phyloP scores from a whole-genome alignment of 768 basidiomycete genomes.

The Mycena amicta region DNA sequence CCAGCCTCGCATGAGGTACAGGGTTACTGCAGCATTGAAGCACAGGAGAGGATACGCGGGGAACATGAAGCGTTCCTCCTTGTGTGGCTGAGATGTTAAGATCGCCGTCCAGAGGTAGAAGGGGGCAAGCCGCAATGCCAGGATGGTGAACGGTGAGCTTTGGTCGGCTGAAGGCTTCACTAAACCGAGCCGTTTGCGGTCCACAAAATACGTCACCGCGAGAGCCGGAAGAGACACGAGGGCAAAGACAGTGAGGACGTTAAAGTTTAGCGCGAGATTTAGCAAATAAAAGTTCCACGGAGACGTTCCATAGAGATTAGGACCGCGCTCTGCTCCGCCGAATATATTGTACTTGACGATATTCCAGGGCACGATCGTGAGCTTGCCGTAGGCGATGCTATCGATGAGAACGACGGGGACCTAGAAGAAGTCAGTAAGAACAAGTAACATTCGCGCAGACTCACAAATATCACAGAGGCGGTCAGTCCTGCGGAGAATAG shows the following conservation, averaged over 20 bases:
- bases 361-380: constrained; percentile 86
- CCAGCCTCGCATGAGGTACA: constrained; percentile 88
- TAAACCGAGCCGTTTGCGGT: constrained; percentile 74
- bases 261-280: constrained; percentile 95
- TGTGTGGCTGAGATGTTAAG: constrained; percentile 83
- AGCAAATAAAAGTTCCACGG: constrained; percentile 85
- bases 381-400: constrained; percentile 81
- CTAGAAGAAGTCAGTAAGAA: constrained; percentile 42
- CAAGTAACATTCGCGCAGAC: constrained; percentile 25
- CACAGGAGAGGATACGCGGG: constrained; percentile 90
- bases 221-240: constrained; percentile 81
- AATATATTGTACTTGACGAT: constrained; percentile 94
- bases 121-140: constrained; percentile 80
- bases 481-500: constrained; percentile 54
- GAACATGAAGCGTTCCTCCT: constrained; percentile 99
- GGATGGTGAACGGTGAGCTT: constrained; percentile 79
- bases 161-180: constrained; percentile 50
- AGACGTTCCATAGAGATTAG: constrained; percentile 91
- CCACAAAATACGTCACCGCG: constrained; percentile 69
- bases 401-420: constrained; percentile 84
- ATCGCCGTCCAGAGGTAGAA: constrained; percentile 90
- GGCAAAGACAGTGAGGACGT: constrained; percentile 79
- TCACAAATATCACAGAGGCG: constrained; percentile 66
- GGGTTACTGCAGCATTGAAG: constrained; percentile 89
- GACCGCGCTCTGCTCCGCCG: constrained; percentile 74